These are phyloP conservation scores for Cladophialophora bantiana DNA, from an alignment of 2,329 filamentous ascomycete genomes.

Conservation along the genomic window DNA sequence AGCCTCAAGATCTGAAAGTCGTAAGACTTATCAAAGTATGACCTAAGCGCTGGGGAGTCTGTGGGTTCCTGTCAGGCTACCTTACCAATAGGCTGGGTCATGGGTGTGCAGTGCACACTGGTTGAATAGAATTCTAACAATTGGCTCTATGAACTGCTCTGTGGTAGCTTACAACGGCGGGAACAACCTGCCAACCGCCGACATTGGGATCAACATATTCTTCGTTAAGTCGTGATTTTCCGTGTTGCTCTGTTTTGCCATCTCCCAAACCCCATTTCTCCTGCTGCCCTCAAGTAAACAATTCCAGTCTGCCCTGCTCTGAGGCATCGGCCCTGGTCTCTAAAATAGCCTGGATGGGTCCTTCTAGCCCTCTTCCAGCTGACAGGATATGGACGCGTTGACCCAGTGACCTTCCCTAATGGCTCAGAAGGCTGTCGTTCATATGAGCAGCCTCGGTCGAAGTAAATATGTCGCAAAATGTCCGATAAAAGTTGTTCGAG, in stretches of 20 bases:
- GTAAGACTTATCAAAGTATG: too few relatives aligned
- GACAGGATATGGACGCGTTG: too few relatives aligned
- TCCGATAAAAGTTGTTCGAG: background rate
- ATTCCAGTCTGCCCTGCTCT: background rate
- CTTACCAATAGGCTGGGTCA: background rate
- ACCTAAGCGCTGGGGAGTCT: too few relatives aligned
- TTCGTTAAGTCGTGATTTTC: slow-evolving; percentile 1
- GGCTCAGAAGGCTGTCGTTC: background rate
- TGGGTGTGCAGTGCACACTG: background rate
- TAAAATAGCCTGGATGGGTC: too few relatives aligned
- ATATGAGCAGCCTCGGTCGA: background rate
- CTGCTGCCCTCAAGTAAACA: background rate
- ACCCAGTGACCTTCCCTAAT: too few relatives aligned
- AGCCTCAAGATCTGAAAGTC: too few relatives aligned
- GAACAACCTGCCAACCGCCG: background rate
- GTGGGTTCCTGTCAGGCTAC: background rate
- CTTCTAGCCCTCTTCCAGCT: too few relatives aligned
- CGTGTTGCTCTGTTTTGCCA: background rate
- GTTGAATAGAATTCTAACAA: background rate
- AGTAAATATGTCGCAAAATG: background rate
- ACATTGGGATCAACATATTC: background rate
- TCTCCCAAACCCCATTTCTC: background rate
- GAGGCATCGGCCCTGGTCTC: background rate
- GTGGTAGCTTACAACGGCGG: slow-evolving; percentile 2
- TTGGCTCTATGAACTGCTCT: background rate